phyloP scores from a whole-genome alignment of 2,329 filamentous ascomycete genomes.

The Trichoderma breve region DNA sequence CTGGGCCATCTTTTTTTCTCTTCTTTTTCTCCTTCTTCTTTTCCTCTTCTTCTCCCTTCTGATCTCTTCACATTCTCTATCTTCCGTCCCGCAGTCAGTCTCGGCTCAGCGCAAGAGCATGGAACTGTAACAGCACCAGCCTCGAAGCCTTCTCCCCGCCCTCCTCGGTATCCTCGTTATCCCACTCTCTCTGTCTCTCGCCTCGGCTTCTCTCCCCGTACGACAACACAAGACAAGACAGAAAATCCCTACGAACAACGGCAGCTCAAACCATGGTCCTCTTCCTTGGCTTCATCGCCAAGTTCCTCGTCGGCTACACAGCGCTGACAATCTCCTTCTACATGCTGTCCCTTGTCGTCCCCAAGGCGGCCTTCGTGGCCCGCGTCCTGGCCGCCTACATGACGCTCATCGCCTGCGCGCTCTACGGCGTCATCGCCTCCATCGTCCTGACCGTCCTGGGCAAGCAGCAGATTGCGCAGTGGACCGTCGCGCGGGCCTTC shows the following conservation, averaged over 20 bases:
- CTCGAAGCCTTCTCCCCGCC: neutral
- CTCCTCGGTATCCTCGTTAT: constrained; percentile 7
- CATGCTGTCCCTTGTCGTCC: constrained; percentile 57
- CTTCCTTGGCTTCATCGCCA: constrained; percentile 39
- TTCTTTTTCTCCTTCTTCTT: neutral
- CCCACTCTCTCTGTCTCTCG: constrained; percentile 7
- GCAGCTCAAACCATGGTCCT: constrained; percentile 34
- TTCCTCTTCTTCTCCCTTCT: neutral
- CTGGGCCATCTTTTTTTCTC: neutral
- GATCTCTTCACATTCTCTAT: neutral
- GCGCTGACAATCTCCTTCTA: constrained; percentile 57
- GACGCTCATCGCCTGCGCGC: constrained; percentile 57
- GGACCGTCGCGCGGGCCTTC: constrained; percentile 77
- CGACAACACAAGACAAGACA: neutral
- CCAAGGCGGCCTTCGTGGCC: constrained; percentile 64
- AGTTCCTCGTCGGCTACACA: constrained; percentile 52
- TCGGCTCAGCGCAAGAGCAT: neutral
- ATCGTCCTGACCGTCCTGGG: constrained; percentile 69
- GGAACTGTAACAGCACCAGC: constrained; percentile 3
- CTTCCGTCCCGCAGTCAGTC: neutral
- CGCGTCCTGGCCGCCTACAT: constrained; percentile 67
- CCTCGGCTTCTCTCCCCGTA: neutral
- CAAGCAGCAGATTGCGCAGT: constrained; percentile 76
- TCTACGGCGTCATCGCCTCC: constrained; percentile 74
- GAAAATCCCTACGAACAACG: neutral